Conservation (phyloP, 1,284 basidiomycete species). For the Ganoderma boninense region DNA sequence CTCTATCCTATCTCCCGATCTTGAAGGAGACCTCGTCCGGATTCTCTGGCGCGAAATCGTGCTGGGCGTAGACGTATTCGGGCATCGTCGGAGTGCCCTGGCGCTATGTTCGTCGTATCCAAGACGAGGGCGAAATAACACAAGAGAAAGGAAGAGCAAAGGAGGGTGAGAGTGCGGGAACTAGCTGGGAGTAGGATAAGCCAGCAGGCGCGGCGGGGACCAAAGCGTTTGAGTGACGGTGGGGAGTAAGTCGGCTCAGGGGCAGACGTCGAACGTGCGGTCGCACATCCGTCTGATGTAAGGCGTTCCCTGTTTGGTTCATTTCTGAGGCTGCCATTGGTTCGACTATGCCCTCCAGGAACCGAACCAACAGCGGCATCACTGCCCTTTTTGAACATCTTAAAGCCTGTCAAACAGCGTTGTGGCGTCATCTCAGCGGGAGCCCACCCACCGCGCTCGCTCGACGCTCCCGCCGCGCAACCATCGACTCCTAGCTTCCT, state of each 20-base stretch:
- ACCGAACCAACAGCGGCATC: neutral
- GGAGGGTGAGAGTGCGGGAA: conserved; percentile 4
- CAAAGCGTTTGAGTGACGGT: neutral
- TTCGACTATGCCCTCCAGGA: neutral
- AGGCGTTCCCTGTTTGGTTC: neutral
- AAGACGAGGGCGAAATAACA: neutral
- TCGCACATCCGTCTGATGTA: neutral
- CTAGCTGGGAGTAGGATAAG: conserved; percentile 11
- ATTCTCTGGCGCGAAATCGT: conserved; percentile 91
- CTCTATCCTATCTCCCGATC: conserved; percentile 88
- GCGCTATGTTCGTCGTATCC: neutral
- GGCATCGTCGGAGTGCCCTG: conserved; percentile 43
- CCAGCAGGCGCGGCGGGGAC: conserved; percentile 1
- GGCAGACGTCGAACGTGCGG: neutral
- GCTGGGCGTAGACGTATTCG: conserved; percentile 79
- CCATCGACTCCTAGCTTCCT: neutral
- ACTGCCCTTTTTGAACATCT: neutral
- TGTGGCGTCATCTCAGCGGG: neutral
- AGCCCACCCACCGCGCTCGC: no score
- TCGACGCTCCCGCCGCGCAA: neutral
- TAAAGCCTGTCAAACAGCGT: neutral
- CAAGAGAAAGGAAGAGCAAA: no score
- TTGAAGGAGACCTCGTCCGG: conserved; percentile 92
- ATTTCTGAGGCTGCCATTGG: neutral
- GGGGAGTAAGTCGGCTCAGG: neutral